phyloP scores from a whole-genome alignment of 148 eudicot genomes.

The Polygonum maritimum region DNA sequence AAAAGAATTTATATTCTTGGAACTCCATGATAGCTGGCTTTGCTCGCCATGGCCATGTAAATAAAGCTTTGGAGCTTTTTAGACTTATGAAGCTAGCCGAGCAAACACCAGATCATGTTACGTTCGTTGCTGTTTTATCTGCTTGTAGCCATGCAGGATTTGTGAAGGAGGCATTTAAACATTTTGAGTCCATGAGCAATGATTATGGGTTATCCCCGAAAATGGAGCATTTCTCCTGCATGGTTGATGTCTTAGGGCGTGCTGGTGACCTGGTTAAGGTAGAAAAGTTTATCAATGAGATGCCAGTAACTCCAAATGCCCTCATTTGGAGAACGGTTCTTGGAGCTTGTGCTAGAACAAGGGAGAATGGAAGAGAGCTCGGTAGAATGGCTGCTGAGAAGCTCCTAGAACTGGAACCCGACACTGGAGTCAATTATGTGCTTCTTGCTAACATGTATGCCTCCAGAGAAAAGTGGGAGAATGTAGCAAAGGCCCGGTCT shows the following conservation, averaged over 20 bases:
- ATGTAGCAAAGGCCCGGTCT: constrained; percentile 42
- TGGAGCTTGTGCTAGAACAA: constrained; percentile 50
- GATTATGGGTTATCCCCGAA: constrained; percentile 40
- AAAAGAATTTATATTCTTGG: constrained; percentile 67
- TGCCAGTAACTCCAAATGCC: constrained; percentile 57
- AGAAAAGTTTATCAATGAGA: constrained; percentile 50
- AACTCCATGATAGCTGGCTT: constrained; percentile 74
- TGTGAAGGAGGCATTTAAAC: constrained; percentile 37
- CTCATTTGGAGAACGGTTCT: constrained; percentile 79
- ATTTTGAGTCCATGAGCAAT: constrained; percentile 62
- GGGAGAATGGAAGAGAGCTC: constrained; percentile 35
- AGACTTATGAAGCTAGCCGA: constrained; percentile 40
- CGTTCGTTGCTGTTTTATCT: constrained; percentile 71
- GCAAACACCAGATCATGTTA: constrained; percentile 68
- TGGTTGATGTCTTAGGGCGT: constrained; percentile 76
- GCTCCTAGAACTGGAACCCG: constrained; percentile 66
- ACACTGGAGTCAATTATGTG: constrained; percentile 61
- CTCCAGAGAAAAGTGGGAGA: constrained; percentile 59
- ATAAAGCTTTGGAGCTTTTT: constrained; percentile 50
- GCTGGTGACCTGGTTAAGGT: constrained; percentile 58
- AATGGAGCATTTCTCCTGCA: constrained; percentile 78
- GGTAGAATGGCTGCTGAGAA: constrained; percentile 58
- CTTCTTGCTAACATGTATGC: constrained; percentile 81
- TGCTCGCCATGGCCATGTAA: constrained; percentile 67
- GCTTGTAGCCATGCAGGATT: constrained; percentile 82